These are phyloP conservation scores for Ceratocystis alfenasii DNA, from an alignment of 2,329 filamentous ascomycete genomes.

Conservation along the genomic window DNA sequence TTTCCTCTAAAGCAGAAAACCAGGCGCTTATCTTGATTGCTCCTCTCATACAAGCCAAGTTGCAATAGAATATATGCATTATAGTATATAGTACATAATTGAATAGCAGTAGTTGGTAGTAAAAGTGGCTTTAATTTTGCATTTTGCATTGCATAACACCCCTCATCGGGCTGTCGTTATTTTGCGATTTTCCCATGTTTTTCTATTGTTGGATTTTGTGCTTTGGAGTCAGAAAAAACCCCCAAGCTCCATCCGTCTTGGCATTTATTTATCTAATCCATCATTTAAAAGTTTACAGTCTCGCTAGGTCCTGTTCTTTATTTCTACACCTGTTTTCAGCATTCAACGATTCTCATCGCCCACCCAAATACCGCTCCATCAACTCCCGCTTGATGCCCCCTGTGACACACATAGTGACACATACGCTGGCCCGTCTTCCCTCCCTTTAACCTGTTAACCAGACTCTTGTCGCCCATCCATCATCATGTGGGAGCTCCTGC, in stretches of 20 bases:
- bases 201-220: background rate
- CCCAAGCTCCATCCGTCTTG: slow-evolving; percentile 1
- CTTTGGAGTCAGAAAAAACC: background rate
- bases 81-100: no score
- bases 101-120: no score
- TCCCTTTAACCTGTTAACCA: background rate
- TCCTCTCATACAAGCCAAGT: background rate
- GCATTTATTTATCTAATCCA: background rate
- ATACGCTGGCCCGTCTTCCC: background rate
- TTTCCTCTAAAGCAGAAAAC: background rate
- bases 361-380: background rate
- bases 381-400: background rate
- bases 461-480: background rate
- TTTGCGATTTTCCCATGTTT: background rate
- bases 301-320: background rate
- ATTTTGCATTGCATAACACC: no score
- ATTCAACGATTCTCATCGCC: background rate
- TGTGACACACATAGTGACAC: background rate
- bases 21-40: background rate
- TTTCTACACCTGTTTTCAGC: background rate
- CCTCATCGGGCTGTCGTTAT: background rate
- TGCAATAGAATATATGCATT: background rate
- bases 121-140: no score
- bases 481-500: slow-evolving; percentile 22
- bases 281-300: background rate